Conservation (phyloP, 371 early-diverging fungal genomes). For the Nematocida parisii region DNA sequence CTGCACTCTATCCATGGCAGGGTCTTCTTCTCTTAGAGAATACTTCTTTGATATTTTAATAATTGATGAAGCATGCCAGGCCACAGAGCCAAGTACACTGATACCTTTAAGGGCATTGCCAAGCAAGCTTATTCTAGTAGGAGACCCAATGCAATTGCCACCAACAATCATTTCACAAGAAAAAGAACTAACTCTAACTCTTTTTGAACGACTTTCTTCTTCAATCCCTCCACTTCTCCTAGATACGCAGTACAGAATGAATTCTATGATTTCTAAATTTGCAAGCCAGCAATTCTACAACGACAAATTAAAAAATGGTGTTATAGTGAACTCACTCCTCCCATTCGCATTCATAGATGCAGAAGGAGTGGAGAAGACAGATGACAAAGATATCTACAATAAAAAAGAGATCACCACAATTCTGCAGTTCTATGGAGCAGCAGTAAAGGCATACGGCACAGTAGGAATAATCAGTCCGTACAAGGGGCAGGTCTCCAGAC, state of each 20-base stretch:
- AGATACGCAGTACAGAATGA: conserved; percentile 69
- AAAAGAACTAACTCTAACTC: background rate
- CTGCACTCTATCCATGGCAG: conserved; percentile 38
- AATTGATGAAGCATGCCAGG: conserved; percentile 94
- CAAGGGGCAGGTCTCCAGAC: conserved; percentile 90
- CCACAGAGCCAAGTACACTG: conserved; percentile 82
- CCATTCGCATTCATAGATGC: conserved; percentile 62
- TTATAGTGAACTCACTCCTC: background rate
- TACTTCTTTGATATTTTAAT: conserved; percentile 71
- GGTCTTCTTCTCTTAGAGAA: conserved; percentile 13
- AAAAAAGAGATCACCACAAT: conserved; percentile 25
- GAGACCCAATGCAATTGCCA: conserved; percentile 86
- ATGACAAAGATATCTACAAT: conserved; percentile 22
- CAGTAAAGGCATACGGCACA: conserved; percentile 7
- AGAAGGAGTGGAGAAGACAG: conserved; percentile 37
- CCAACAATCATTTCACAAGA: conserved; percentile 50
- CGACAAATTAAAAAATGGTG: conserved; percentile 38
- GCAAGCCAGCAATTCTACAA: conserved; percentile 62
- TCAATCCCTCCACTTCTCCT: conserved; percentile 54
- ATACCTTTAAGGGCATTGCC: conserved; percentile 82
- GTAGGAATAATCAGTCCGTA: conserved; percentile 98
- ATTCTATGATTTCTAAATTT: conserved; percentile 47
- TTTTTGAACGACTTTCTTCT: conserved; percentile 35
- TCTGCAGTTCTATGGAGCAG: background rate
- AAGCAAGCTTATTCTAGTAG: conserved; percentile 81